Base-by-base conservation (phyloP, 2,329 filamentous ascomycete species). In the Alternaria arbusti region DNA sequence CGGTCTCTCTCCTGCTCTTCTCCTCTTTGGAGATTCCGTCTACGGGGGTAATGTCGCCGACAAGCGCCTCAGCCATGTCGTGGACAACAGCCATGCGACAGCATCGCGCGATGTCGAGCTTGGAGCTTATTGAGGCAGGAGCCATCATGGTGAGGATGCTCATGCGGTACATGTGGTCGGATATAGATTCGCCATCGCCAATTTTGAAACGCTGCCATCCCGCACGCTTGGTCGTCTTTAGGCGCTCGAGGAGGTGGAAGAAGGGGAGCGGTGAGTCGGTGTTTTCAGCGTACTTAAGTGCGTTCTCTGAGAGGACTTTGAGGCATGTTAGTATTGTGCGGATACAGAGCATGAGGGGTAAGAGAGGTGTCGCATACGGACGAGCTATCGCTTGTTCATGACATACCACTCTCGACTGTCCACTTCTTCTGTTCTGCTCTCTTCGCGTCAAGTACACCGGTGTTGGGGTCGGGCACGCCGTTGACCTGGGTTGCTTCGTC, bases 151-250 rank as follows among this genome's bases (percentile, higher is more conserved):
- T 94, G 80, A 99, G 93, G 71, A 99, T 88, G 54, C 94, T 93
- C 96, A 99, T 99, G 82, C 96, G 94, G 83, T 98, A 99, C 96
- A 99, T 99, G 86, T 99, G 96, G 83, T 99, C 96, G 57, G 93
- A 88, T 77, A 99, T 97, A 2, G 93, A 97, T 81, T 99, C 96
- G 78, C 93, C 91, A 61, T 82, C 69, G 60, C 79, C 70, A 69
- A 99, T 93, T 43, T 89, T 89, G 78, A 97, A 97, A 40, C 96
- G 89, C 59, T 92, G 88, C 96, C 96, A 99, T 69, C 96, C 96
- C 82, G 97, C 96, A 64, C 96, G 91, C 81, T 97, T 96, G 65
- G 92, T 97, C 8, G 94, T 97, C 87, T 99, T 99, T 61, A 99
- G 87, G 54, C 92, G 91, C 81, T 97, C 92, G 67, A 99, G 88